Evolutionary conservation across 2,329 filamentous ascomycete genomes (phyloP).

Genomic region (Cercospora sesami): DNA sequence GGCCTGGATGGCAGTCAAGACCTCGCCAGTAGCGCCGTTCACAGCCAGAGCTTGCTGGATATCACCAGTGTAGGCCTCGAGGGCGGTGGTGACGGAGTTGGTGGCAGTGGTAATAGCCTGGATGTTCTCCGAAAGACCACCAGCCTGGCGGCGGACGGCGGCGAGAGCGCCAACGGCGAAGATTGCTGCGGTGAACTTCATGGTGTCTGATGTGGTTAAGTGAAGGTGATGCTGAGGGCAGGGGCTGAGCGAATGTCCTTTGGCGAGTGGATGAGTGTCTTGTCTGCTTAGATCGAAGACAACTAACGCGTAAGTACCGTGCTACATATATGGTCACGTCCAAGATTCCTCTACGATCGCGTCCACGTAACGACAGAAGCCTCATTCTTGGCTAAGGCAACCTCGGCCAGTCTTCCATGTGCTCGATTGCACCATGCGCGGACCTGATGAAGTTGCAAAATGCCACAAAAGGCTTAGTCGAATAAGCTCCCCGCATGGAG

Average conservation of each 20-base stretch:
- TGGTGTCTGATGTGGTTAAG: slow-evolving; percentile 9
- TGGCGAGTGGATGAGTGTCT: slow-evolving; percentile 7
- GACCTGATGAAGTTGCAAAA: slow-evolving; percentile 10
- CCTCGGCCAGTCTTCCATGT: slow-evolving; percentile 4
- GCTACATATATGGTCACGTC: slow-evolving; percentile 5
- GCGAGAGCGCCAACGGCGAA: slow-evolving; percentile 18
- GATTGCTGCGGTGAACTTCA: slow-evolving; percentile 19
- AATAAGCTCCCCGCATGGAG: slow-evolving; percentile 10
- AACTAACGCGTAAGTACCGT: neutral
- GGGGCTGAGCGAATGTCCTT: slow-evolving; percentile 5
- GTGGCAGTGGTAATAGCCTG: slow-evolving; percentile 7
- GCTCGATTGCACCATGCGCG: neutral
- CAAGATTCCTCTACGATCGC: neutral
- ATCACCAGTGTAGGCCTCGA: slow-evolving; percentile 16
- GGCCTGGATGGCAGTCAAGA: slow-evolving; percentile 16
- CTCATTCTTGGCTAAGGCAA: neutral
- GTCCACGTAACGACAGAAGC: slow-evolving; percentile 7
- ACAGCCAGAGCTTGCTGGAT: slow-evolving; percentile 13
- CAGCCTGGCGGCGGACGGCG: slow-evolving; percentile 14
- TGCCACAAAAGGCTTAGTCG: slow-evolving; percentile 6
- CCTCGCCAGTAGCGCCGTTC: slow-evolving; percentile 11
- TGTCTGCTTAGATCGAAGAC: neutral
- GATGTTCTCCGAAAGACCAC: slow-evolving; percentile 10
- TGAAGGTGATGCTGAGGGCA: neutral
- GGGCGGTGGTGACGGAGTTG: slow-evolving; percentile 9